Evolutionary conservation across 345 rosid genomes (phyloP).

Genomic region (Populus tremula): DNA sequence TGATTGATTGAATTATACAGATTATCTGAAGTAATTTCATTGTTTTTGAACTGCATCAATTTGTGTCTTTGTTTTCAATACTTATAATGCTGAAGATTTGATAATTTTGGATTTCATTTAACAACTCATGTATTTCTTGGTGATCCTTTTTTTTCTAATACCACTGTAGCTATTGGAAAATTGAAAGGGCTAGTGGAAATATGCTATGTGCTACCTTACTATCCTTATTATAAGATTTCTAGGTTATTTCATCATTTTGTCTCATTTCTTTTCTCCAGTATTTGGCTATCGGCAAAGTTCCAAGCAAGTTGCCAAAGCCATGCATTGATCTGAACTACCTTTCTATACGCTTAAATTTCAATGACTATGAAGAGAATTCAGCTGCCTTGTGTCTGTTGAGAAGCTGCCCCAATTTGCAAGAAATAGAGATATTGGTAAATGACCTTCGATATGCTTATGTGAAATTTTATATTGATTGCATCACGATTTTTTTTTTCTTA

Average conservation of each 20-base stretch:
- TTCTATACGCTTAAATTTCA: slow-evolving; percentile 59
- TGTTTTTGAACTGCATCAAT: neutral
- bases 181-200: neutral
- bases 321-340: slow-evolving; percentile 62
- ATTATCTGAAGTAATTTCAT: neutral
- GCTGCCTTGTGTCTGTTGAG: slow-evolving; percentile 61
- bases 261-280: slow-evolving; percentile 41
- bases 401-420: slow-evolving; percentile 62
- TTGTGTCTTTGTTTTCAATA: neutral
- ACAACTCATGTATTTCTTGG: neutral
- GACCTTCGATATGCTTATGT: neutral
- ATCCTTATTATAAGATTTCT: slow-evolving; percentile 4
- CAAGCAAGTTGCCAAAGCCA: slow-evolving; percentile 46
- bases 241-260: neutral
- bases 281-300: slow-evolving; percentile 54
- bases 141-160: neutral
- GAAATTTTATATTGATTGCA: neutral
- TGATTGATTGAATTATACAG: neutral
- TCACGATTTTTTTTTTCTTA: neutral
- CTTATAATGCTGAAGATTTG: neutral
- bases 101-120: neutral
- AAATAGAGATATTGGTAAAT: slow-evolving; percentile 60
- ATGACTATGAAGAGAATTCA: slow-evolving; percentile 50
- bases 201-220: neutral
- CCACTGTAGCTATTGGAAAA: neutral